Percentiles rank a stretch among this genome's conserved stretches.
Conservation (phyloP, 139 green algal genomes). For the Chlamydomonas applanata region DNA sequence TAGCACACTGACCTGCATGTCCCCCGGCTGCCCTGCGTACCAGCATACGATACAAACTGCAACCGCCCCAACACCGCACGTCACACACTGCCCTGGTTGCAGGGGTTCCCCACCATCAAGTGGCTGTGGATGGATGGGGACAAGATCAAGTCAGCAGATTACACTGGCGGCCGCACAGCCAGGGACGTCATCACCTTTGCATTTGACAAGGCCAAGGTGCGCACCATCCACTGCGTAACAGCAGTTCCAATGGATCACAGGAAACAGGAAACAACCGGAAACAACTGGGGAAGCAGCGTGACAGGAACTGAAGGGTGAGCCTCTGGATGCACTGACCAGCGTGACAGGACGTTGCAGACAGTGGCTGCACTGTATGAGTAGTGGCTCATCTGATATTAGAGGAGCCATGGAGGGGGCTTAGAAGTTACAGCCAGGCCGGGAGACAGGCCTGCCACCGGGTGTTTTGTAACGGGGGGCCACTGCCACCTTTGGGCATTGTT, state of each 20-base stretch:
- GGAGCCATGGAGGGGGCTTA: neutral
- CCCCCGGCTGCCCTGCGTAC: neutral
- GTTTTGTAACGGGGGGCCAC: too few relatives aligned
- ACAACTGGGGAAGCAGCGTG: too few relatives aligned
- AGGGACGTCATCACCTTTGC: constrained; percentile 77
- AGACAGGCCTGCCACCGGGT: too few relatives aligned
- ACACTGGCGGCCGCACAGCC: constrained; percentile 68
- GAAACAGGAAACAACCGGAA: too few relatives aligned
- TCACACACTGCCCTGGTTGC: neutral
- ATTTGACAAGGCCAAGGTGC: constrained; percentile 63
- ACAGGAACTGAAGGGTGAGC: too few relatives aligned
- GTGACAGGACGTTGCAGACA: too few relatives aligned
- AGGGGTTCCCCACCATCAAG: constrained; percentile 91
- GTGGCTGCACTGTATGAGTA: too few relatives aligned
- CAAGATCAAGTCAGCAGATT: constrained; percentile 65
- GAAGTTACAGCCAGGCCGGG: too few relatives aligned
- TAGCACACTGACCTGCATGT: neutral
- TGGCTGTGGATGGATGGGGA: constrained; percentile 55
- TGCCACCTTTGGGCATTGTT: neutral
- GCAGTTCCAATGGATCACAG: too few relatives aligned
- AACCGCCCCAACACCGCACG: neutral
- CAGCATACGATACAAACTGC: neutral
- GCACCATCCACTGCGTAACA: constrained; percentile 51
- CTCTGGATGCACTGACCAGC: too few relatives aligned
- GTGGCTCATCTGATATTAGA: neutral